These are phyloP conservation scores for Amanita pallidorosea DNA, from an alignment of 768 basidiomycete species.

Conservation along the genomic window DNA sequence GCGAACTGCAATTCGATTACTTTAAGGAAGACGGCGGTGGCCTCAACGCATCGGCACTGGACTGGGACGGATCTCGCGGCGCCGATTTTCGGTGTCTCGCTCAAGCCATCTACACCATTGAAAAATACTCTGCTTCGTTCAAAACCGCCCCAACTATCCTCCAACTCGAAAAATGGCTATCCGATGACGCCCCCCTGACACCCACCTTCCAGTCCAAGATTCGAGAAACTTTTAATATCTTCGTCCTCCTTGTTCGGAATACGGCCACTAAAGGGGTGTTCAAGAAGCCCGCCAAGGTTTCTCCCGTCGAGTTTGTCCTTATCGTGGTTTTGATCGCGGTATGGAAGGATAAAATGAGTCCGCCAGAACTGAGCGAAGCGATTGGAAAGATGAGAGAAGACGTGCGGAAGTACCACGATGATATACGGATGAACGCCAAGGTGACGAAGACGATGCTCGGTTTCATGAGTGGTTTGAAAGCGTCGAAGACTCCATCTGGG, in stretches of 20 bases:
- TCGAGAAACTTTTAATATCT: conserved; percentile 32
- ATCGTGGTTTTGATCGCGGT: conserved; percentile 42
- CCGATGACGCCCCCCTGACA: conserved; percentile 18
- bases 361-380: conserved; percentile 29
- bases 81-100: conserved; percentile 50
- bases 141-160: conserved; percentile 18
- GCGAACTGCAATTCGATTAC: conserved; percentile 38
- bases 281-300: conserved; percentile 33
- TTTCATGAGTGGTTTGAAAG: conserved; percentile 29
- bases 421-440: conserved; percentile 55
- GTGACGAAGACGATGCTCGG: conserved; percentile 45
- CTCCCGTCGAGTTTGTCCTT: conserved; percentile 61
- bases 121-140: conserved; percentile 22
- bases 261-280: conserved; percentile 25
- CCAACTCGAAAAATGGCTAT: conserved; percentile 43
- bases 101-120: conserved; percentile 40
- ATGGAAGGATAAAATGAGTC: conserved; percentile 28
- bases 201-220: conserved; percentile 21
- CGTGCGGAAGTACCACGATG: conserved; percentile 43
- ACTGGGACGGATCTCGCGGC: conserved; percentile 41
- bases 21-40: conserved; percentile 24
- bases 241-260: conserved; percentile 33
- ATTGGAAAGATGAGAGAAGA: conserved; percentile 41
- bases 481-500: conserved; percentile 4
- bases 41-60: conserved; percentile 25